Percentiles rank a stretch among this genome's conserved stretches.
Conservation (phyloP, 306 rosid genomes). For the Potentilla sterilis region DNA sequence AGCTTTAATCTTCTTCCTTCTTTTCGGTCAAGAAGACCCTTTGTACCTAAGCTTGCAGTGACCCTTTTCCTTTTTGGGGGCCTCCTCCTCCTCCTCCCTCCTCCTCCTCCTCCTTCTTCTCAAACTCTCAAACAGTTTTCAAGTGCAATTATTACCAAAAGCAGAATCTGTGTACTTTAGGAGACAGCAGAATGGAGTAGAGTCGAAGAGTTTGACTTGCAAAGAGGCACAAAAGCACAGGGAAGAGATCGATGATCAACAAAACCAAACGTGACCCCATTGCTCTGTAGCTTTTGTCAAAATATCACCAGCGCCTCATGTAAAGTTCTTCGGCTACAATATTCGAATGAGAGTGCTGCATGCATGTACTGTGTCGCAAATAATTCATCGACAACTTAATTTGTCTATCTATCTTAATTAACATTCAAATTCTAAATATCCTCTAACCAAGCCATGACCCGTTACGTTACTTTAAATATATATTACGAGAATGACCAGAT, state of each 20-base stretch:
- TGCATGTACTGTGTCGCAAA: too few species aligned
- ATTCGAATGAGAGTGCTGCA: too few species aligned
- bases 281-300: background rate
- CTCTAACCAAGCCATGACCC: too few species aligned
- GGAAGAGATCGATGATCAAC: background rate
- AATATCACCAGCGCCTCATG: too few species aligned
- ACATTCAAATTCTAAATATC: too few species aligned
- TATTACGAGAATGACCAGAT: too few species aligned
- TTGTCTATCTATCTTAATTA: too few species aligned
- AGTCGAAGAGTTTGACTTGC: constrained; percentile 48
- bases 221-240: constrained; percentile 24
- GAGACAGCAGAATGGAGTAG: constrained; percentile 35
- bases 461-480: too few species aligned
- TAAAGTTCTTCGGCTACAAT: too few species aligned
- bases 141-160: constrained; percentile 13
- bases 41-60: background rate
- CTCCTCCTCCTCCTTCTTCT: too few species aligned
- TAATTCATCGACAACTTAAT: too few species aligned
- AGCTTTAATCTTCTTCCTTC: background rate
- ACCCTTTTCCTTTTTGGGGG: background rate
- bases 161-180: constrained; percentile 22
- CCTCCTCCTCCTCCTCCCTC: background rate
- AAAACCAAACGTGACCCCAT: constrained; percentile 5
- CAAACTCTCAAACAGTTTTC: background rate
- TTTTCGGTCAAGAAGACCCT: background rate